These are phyloP conservation scores for Orbilia oligospora DNA, from an alignment of 2,329 filamentous ascomycete species.

Conservation along the genomic window DNA sequence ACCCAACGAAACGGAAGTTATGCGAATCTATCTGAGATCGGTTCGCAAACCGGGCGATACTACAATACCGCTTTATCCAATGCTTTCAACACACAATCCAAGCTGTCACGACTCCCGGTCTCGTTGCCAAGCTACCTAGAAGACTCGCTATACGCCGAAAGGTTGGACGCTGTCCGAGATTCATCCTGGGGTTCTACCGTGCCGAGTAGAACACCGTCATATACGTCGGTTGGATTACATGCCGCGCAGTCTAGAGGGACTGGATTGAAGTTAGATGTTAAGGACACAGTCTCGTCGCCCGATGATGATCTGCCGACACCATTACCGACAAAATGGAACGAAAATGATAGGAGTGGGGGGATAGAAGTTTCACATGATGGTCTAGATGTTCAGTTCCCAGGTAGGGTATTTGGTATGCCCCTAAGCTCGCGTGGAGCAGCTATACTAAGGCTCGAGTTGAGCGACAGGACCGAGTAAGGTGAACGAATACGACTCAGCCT, in stretches of 20 bases:
- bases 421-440: background rate
- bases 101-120: conserved; percentile 54
- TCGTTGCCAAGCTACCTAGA: conserved; percentile 64
- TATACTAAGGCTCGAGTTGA: conserved; percentile 63
- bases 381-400: conserved; percentile 76
- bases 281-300: conserved; percentile 78
- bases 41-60: conserved; percentile 54
- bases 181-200: conserved; percentile 32
- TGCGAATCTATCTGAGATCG: conserved; percentile 55
- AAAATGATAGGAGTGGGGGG: conserved; percentile 79
- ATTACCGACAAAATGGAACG: conserved; percentile 86
- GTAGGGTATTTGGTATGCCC: conserved; percentile 54
- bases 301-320: conserved; percentile 77
- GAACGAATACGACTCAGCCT: conserved; percentile 81
- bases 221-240: conserved; percentile 69
- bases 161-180: conserved; percentile 57
- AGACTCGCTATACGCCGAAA: conserved; percentile 64
- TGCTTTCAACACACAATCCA: conserved; percentile 56
- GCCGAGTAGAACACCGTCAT: conserved; percentile 37
- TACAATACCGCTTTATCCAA: conserved; percentile 46
- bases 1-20: conserved; percentile 49
- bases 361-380: conserved; percentile 83
- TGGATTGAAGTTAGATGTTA: conserved; percentile 85
- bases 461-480: conserved; percentile 73
- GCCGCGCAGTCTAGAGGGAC: conserved; percentile 74